Evolutionary conservation across 495 filamentous ascomycete species (phyloP).

Genomic region (Parathielavia hyrcaniae): DNA sequence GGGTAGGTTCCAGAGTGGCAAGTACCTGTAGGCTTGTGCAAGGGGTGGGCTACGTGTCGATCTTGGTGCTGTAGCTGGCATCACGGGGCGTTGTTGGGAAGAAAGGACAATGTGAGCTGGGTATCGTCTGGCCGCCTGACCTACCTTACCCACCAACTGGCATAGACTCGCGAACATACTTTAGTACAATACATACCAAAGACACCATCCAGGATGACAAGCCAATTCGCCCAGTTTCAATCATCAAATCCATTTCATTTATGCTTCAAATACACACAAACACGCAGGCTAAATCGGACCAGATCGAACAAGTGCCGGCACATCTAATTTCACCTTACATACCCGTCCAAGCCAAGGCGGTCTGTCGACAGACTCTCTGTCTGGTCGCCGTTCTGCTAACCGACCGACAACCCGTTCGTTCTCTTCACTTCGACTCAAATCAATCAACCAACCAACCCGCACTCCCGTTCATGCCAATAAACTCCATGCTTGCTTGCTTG

Average conservation of each 20-base stretch:
- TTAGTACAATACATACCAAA: no score
- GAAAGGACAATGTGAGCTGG: neutral
- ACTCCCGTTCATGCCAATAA: conserved; percentile 5
- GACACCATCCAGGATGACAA: no score
- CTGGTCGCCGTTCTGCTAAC: neutral
- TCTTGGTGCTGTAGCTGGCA: neutral
- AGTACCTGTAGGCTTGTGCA: conserved; percentile 50
- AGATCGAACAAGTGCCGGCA: neutral
- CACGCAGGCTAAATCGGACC: neutral
- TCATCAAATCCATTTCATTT: neutral
- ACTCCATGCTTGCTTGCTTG: conserved; percentile 17
- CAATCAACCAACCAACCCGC: conserved; percentile 2
- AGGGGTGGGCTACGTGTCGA: neutral
- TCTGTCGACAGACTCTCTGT: neutral
- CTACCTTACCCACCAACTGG: no score
- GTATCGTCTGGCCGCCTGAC: no score
- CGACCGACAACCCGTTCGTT: neutral
- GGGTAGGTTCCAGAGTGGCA: conserved; percentile 73
- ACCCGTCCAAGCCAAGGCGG: neutral
- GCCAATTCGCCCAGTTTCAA: neutral
- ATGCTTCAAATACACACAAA: neutral
- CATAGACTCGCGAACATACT: no score
- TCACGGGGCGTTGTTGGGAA: neutral
- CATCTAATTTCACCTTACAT: neutral
- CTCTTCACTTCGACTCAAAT: neutral